phyloP scores from a whole-genome alignment of 768 basidiomycete species.

The Kwoniella europaea region DNA sequence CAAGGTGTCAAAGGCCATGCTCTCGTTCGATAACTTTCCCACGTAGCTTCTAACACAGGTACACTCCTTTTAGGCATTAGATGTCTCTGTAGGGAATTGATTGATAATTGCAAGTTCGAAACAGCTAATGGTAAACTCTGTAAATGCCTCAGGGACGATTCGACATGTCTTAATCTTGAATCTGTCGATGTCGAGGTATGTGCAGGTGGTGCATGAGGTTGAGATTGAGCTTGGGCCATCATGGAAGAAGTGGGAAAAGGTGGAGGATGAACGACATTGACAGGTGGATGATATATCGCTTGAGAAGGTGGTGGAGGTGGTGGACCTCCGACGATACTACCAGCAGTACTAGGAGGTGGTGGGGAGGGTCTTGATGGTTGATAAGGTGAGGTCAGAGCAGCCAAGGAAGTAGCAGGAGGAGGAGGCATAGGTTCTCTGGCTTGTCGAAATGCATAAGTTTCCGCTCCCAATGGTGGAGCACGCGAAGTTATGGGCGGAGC shows the following conservation, averaged over 20 bases:
- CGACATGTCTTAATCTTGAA: constrained; percentile 35
- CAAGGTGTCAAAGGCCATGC: constrained; percentile 55
- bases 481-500: constrained; percentile 47
- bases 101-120: constrained; percentile 10
- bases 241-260: constrained; percentile 11
- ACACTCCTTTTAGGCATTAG: constrained; percentile 10
- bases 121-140: constrained; percentile 26
- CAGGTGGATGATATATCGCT: constrained; percentile 23
- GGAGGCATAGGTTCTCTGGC: constrained; percentile 52
- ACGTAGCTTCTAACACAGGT: constrained; percentile 33
- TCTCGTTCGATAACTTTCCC: constrained; percentile 45
- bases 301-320: constrained; percentile 17
- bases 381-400: constrained; percentile 32
- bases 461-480: constrained; percentile 16
- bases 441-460: constrained; percentile 37
- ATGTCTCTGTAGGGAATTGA: constrained; percentile 27
- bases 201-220: constrained; percentile 1
- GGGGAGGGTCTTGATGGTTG: constrained; percentile 26
- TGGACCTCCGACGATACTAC: constrained; percentile 2
- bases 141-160: constrained; percentile 28
- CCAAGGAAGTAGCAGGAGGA: constrained; percentile 39
- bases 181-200: constrained; percentile 11
- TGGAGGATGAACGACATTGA: constrained; percentile 23
- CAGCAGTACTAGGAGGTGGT: constrained; percentile 15
- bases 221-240: constrained; percentile 1